A percentile compares a stretch with the other conserved stretches of the same genome.
Conservation (phyloP, 2,329 filamentous ascomycete genomes). For the Apiospora koreana region DNA sequence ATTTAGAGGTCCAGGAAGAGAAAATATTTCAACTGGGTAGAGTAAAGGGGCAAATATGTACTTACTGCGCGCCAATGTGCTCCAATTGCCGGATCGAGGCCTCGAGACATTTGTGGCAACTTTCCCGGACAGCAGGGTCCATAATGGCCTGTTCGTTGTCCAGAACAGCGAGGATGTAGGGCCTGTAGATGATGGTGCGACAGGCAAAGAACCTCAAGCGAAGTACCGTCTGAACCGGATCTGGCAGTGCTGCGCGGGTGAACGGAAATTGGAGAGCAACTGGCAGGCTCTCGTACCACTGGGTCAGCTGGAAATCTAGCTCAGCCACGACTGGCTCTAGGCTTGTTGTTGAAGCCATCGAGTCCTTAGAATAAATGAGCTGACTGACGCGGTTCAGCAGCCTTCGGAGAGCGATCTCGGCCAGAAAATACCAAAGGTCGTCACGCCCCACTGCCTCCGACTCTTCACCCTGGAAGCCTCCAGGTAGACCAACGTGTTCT, state of each 20-base stretch:
- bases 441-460: conserved; percentile 67
- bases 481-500: conserved; percentile 75
- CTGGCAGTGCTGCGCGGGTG: conserved; percentile 64
- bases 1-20: not conserved
- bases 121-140: conserved; percentile 73
- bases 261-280: conserved; percentile 76
- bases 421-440: conserved; percentile 84
- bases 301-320: conserved; percentile 78
- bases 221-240: conserved; percentile 78
- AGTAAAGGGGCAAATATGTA: conserved; percentile 28
- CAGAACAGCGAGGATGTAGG: conserved; percentile 78
- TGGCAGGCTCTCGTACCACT: conserved; percentile 83
- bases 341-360: conserved; percentile 69
- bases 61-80: conserved; percentile 75
- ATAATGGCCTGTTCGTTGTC: conserved; percentile 74
- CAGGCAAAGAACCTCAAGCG: conserved; percentile 82
- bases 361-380: conserved; percentile 76
- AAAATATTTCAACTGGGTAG: conserved; percentile 16
- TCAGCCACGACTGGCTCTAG: conserved; percentile 78
- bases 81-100: conserved; percentile 79
- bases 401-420: conserved; percentile 76
- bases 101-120: conserved; percentile 79
- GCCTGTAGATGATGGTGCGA: conserved; percentile 82
- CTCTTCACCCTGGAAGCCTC: conserved; percentile 74
- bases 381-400: conserved; percentile 79